Evolutionary conservation across 2,329 filamentous ascomycete genomes (phyloP), one percentile per base, ranked within the genome.

Genomic region (Chrysosporium keratinophilum): DNA sequence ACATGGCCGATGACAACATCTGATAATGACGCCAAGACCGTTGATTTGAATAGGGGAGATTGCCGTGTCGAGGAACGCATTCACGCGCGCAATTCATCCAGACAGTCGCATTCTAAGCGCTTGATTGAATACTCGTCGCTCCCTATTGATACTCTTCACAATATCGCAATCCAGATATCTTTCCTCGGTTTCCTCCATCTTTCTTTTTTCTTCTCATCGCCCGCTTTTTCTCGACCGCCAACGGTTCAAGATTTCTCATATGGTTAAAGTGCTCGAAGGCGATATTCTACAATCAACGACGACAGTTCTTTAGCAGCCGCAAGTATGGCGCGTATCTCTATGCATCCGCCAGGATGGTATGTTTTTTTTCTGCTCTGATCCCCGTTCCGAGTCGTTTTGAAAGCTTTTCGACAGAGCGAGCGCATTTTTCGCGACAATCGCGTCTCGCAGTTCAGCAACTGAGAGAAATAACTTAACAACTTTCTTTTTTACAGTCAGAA

Each of bases 181-280:
- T 28, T 28, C 23, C 41, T 48, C 33, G 31, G 40, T 44, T 7
- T 35, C 35, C 37, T 33, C 9, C 31, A 28, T 45, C 20, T 52
- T 31, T 12, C 39, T 34, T 34, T 7, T 35, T 42, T n/a, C 31
- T 50, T 19, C 44, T 50, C 23, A 39, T 39, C 31, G 17, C 41
- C 15, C 40, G 23, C 35, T 41, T 41, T 54, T 50, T 52, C 59
- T 61, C 54, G 23, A 28, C 23, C 3, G 7, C 23, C 3, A 28
- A 28, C 7, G 23, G 23, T 28, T 28, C 23, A 28, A 28, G 7
- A 17, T 40, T 50, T 45, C 39, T 17, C 40, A 46, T 41, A 37
- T 35, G 49, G 42, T 43, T 19, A 17, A 31, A 14, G 37, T 7
- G 28, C 9, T 49, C 28, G 43, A 31, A 5, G 9, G 34, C 7